phyloP scores from a whole-genome alignment of 192 early-diverging fungal genomes.

The Geranomyces variabilis region DNA sequence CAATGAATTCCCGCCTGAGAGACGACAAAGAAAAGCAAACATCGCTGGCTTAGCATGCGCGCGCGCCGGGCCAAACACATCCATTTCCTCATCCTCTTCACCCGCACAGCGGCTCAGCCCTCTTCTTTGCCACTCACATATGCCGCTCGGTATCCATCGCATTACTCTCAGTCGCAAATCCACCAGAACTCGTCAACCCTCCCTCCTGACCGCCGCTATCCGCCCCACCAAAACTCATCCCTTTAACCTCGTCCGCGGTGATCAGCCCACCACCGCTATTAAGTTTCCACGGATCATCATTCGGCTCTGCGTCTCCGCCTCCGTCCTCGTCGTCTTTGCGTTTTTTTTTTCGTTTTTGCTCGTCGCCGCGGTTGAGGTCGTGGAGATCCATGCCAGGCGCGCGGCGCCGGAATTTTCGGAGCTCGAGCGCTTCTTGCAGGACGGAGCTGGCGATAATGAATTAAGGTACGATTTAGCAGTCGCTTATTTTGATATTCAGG shows the following conservation, averaged over 20 bases:
- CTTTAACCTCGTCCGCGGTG: conserved; percentile 50
- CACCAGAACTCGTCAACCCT: conserved; percentile 3
- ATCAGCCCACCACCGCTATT: conserved; percentile 60
- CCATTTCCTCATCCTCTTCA: too few relatives aligned
- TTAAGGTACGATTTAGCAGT: background rate
- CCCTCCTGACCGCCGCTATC: background rate
- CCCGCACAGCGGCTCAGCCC: too few relatives aligned
- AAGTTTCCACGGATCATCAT: conserved; percentile 61
- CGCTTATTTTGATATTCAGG: background rate
- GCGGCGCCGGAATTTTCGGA: conserved; percentile 61
- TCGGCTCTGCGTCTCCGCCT: conserved; percentile 34
- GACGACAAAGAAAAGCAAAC: too few relatives aligned
- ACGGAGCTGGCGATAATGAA: conserved; percentile 17
- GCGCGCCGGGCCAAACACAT: too few relatives aligned
- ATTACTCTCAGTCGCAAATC: conserved; percentile 41
- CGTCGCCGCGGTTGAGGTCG: conserved; percentile 60
- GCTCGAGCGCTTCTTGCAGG: conserved; percentile 48
- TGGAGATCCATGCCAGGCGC: conserved; percentile 59
- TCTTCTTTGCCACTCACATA: conserved; percentile 28
- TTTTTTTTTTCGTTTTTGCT: conserved; percentile 53
- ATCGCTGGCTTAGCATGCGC: too few relatives aligned
- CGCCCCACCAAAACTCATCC: conserved; percentile 26
- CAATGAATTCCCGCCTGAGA: conserved; percentile 79
- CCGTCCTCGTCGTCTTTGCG: conserved; percentile 48
- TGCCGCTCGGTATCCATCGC: conserved; percentile 49